Evolutionary conservation across 805 yeast genomes (phyloP), one percentile per base, ranked within the genome.

Genomic region (Osmozyma mogii): DNA sequence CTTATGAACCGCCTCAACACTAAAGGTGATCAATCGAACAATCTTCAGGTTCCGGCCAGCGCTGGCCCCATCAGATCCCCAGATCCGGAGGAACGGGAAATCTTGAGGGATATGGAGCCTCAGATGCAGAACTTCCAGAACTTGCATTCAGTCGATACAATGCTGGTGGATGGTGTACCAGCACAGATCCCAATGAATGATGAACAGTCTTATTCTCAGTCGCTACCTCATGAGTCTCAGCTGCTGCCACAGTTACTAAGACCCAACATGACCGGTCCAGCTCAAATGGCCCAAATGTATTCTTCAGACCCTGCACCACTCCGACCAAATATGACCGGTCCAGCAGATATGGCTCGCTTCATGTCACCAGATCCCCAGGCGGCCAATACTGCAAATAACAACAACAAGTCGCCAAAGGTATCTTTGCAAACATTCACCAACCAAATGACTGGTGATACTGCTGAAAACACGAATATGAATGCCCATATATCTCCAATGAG

Each of bases 121-220:
- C 79, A 81, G 9, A 71, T 80, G 32, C 75, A 75, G 38, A 56
- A 50, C 28, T 85, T 85, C 55, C 78, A 74, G 29, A 78, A 82
- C 45, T 79, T 85, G 32, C 72, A 77, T 38, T 48, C 61, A 17
- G 84, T 83, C 22, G 95, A 85, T 49, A 75, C 84, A 31, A 87
- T 79, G 3, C 71, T 82, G 25, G 68, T 76, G 11, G 76, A 70
- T 42, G 88, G 89, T n/a, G 69, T 70, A 1, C 82, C 85, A 0
- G 58, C 79, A 1, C 70, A 64, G 34, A 58, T 72, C 24, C 76
- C 65, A 39, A 48, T 63, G 19, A 53, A 56, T 24, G 34, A 29
- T 21, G 17, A 5, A 22, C 17, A 29, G 34, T 9, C n/a, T 12
- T 7, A 6, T 6, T 7, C 10, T 7, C 9, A 8, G 7, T 18